Base-by-base conservation (phyloP, 2,329 filamentous ascomycete species). In the Aureobasidium sp. region DNA sequence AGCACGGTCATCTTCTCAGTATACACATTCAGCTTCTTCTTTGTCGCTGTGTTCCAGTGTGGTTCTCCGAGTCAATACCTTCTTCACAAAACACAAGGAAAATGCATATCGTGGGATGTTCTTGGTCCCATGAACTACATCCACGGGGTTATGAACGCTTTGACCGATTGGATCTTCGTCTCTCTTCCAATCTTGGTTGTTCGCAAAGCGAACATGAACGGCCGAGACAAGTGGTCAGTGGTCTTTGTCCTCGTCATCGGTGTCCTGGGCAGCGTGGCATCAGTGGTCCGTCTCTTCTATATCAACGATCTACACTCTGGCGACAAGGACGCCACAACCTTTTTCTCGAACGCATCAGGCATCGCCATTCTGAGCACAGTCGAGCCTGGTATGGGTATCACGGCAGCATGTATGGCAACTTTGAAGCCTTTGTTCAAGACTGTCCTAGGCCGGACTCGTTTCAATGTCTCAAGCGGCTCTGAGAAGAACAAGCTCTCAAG, bases 161-260 rank as follows among this genome's bases (percentile, higher is more conserved):
- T 70, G 12, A 75, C 74, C 1, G 72, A 76, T 65, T 69, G 68
- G 64, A 61, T 69, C 53, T 68, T 75, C 44, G 72, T 72, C 23
- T 67, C 73, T 20, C 71, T 79, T 3, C 77, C 77, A 1, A 70
- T 74, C 5, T 68, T 75, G 39, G 64, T 79, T 27, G 67, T 79
- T 42, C 74, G 71, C 65, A 72, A 74, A 23, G 69, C 76, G 8
- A 72, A 76, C 46, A 75, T 79, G 69, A 74, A 74, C 29, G 64
- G 64, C n/a, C 69, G 70, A 20, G 73, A 75, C 48, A 79, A 78
- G 64, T 53, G 74, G 27, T 75, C 74, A 1, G 75, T 78, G 1
- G 68, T 71, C 17, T 62, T 74, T 5, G 69, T 80, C 44, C 71
- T 80, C 44, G 67, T 72, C 4, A 68, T 79, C 15, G 78, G 74